A percentile compares a stretch with the other conserved stretches of the same genome.
Evolutionary conservation across 495 filamentous ascomycete genomes (phyloP).

Genomic region (Tirmania nivea): DNA sequence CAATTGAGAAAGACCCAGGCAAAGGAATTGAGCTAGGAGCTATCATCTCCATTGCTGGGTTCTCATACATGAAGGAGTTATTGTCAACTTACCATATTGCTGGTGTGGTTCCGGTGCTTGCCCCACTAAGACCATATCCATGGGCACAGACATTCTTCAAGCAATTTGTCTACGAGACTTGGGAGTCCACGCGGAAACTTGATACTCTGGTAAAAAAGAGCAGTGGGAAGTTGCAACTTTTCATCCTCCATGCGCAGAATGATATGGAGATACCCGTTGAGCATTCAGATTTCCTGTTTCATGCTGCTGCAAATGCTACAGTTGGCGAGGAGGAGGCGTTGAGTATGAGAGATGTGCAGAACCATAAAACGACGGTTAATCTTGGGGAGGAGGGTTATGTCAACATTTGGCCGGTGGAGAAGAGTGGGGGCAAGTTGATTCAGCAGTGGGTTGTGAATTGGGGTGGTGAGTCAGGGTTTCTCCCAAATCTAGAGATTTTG

Average conservation of each 20-base stretch:
- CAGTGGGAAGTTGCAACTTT: slow-evolving; percentile 35
- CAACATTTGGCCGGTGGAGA: slow-evolving; percentile 13
- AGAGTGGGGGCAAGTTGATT: slow-evolving; percentile 14
- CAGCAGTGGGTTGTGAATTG: slow-evolving; percentile 25
- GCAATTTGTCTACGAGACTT: slow-evolving; percentile 29
- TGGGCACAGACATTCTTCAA: slow-evolving; percentile 22
- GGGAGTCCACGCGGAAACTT: slow-evolving; percentile 29
- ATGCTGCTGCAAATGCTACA: slow-evolving; percentile 31
- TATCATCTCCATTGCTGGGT: slow-evolving; percentile 56
- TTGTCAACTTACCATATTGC: slow-evolving; percentile 49
- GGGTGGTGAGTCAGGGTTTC: slow-evolving; percentile 24
- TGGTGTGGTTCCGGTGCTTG: slow-evolving; percentile 56
- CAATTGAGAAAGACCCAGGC: neutral
- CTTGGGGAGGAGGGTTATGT: slow-evolving; percentile 13
- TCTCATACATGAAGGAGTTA: slow-evolving; percentile 49
- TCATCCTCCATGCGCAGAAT: slow-evolving; percentile 52
- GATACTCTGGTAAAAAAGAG: slow-evolving; percentile 25
- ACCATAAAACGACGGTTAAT: slow-evolving; percentile 16
- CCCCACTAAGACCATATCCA: slow-evolving; percentile 37
- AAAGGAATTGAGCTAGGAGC: slow-evolving; percentile 32
- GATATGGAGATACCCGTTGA: slow-evolving; percentile 55
- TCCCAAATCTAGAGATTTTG: neutral
- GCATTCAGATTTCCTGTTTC: slow-evolving; percentile 35
- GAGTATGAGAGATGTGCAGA: slow-evolving; percentile 19
- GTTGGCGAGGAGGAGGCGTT: slow-evolving; percentile 22